Evolutionary conservation across 2,329 filamentous ascomycete species (phyloP).

Genomic region (Xylariaceae sp.): DNA sequence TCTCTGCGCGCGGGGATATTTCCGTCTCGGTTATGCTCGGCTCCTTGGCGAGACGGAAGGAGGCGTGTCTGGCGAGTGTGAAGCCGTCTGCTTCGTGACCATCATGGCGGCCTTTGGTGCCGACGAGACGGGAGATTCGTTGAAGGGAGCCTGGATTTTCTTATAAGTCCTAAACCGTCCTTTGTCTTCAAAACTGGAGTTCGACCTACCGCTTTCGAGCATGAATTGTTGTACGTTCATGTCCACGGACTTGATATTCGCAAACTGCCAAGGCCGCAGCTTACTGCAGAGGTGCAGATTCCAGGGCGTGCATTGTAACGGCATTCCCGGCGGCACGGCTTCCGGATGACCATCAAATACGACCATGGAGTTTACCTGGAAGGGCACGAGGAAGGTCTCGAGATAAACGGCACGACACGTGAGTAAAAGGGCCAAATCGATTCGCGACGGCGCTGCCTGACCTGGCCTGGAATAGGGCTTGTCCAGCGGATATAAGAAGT

Average conservation of each 20-base stretch:
- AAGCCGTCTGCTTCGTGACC: conserved; percentile 20
- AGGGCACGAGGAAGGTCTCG: conserved; percentile 27
- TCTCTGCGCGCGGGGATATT: conserved; percentile 4
- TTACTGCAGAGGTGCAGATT: conserved; percentile 12
- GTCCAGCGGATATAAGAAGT: conserved; percentile 16
- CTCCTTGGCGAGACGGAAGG: conserved; percentile 16
- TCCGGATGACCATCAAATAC: conserved; percentile 22
- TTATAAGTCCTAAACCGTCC: neutral
- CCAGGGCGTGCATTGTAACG: conserved; percentile 16
- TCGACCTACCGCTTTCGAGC: conserved; percentile 27
- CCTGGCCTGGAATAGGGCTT: conserved; percentile 22
- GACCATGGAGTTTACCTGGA: conserved; percentile 25
- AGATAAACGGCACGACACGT: conserved; percentile 29
- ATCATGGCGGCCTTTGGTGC: conserved; percentile 22
- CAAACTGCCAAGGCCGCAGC: conserved; percentile 29
- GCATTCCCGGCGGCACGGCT: conserved; percentile 18
- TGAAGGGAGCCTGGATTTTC: conserved; percentile 20
- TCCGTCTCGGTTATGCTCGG: neutral
- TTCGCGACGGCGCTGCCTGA: conserved; percentile 23
- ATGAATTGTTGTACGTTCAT: conserved; percentile 24
- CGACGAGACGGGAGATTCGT: conserved; percentile 23
- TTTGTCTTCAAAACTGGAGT: too few species aligned
- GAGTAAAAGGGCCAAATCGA: conserved; percentile 22
- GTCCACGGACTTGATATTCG: conserved; percentile 25
- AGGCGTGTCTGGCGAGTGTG: conserved; percentile 16